Evolutionary conservation across 495 filamentous ascomycete species (phyloP), one percentile per base, ranked within the genome.

Genomic region (Hyaloscypha hepaticicola): DNA sequence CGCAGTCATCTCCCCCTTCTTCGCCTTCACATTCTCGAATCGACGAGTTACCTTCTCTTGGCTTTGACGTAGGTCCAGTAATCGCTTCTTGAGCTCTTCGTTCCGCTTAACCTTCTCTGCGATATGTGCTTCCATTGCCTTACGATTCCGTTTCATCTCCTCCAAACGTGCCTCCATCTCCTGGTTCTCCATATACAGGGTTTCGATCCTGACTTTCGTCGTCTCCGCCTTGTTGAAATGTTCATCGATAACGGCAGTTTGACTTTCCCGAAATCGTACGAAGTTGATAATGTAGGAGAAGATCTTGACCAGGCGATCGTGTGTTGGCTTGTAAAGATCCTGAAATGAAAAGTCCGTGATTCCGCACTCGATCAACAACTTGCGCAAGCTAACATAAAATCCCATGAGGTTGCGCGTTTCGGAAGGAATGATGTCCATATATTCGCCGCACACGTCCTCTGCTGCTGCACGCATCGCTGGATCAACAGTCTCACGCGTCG

Each of bases 261-360:
- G 93, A 61, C 87, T 90, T 77, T 96, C 93, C 66, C 96, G 90
- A 77, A 97, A 99, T 55, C 95, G 85, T 57, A 97, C 92, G 76
- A 99, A 99, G 77, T 99, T 99, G 77, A 99, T 98, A 58, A 98
- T 81, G 72, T 97, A 97, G 28, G 90, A 94, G 71, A 98, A 93
- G 64, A 97, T 93, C 76, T 91, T 92, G 64, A 91, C 88, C 5
- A 99, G 83, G 58, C 95, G 88, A 59, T 88, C 88, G 71, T 91
- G 90, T 14, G 92, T 96, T 26, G 95, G 95, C 76, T 88, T 91
- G 66, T 91, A 90, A 6, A 99, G 75, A 72, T 99, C 95, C 29
- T 85, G 84, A 76, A 98, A 96, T 19, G 87, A 92, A 71, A 99
- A 97, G 74, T 99, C 95, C 64, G 86, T 87, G 66, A 99, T 90